phyloP scores from a whole-genome alignment of 1,284 basidiomycete genomes.

The Exobasidium cylindrosporum region DNA sequence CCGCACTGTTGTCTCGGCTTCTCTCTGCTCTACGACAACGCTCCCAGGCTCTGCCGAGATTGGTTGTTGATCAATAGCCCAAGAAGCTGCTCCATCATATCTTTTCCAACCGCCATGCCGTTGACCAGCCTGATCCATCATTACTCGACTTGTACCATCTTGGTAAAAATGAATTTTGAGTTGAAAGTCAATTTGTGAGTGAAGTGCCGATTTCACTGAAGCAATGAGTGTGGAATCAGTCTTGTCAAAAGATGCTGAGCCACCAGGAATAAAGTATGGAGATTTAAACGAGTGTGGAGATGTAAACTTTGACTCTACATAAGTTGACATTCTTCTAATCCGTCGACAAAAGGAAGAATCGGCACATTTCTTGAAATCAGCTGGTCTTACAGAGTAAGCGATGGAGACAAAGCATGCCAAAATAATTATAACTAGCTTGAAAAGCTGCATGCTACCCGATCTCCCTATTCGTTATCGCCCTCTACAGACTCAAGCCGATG shows the following conservation, averaged over 20 bases:
- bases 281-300: neutral
- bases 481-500: too few relatives aligned
- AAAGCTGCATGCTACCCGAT: too few relatives aligned
- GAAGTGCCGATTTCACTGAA: slow-evolving; percentile 38
- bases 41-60: neutral
- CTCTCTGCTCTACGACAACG: neutral
- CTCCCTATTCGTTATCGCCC: too few relatives aligned
- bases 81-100: slow-evolving; percentile 45
- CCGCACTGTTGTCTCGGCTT: neutral
- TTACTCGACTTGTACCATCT: slow-evolving; percentile 48
- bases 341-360: slow-evolving; percentile 54
- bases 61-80: slow-evolving; percentile 38
- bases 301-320: slow-evolving; percentile 18
- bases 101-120: slow-evolving; percentile 42
- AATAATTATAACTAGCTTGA: too few relatives aligned
- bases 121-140: slow-evolving; percentile 42
- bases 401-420: neutral
- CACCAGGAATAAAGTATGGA: slow-evolving; percentile 1
- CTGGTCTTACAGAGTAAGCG: slow-evolving; percentile 16
- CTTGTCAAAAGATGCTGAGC: slow-evolving; percentile 20
- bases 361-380: slow-evolving; percentile 51
- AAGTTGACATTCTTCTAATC: slow-evolving; percentile 41
- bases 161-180: slow-evolving; percentile 39
- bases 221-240: slow-evolving; percentile 24
- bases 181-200: slow-evolving; percentile 45